phyloP scores from a whole-genome alignment of 306 rosid species.

The Inga oerstediana region DNA sequence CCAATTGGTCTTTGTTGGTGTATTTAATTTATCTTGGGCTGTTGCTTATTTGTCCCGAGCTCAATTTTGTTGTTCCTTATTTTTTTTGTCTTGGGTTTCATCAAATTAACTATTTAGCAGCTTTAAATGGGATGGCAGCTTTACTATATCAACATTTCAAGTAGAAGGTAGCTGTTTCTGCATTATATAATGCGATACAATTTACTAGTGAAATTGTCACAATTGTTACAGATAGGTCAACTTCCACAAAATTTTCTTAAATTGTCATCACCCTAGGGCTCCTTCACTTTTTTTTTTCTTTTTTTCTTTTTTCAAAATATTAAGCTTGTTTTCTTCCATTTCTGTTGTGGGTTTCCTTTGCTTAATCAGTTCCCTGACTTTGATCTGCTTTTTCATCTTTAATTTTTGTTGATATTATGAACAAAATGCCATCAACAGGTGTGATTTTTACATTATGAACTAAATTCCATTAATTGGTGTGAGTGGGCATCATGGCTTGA shows the following conservation, averaged over 20 bases:
- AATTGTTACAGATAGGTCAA: background rate
- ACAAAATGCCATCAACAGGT: conserved; percentile 15
- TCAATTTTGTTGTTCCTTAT: background rate
- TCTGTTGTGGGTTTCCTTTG: conserved; percentile 4
- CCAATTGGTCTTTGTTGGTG: conserved; percentile 16
- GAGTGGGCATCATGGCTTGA: conserved; percentile 17
- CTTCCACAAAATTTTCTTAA: conserved; percentile 1
- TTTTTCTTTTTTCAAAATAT: background rate
- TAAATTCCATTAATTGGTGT: conserved; percentile 10
- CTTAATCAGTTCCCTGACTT: conserved; percentile 7
- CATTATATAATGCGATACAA: conserved; percentile 20
- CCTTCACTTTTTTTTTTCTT: background rate
- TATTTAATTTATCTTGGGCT: background rate
- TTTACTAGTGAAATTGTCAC: conserved; percentile 18
- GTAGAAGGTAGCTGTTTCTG: background rate
- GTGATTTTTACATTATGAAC: conserved; percentile 16
- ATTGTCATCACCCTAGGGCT: background rate
- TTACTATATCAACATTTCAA: conserved; percentile 13
- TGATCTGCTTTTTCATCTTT: background rate
- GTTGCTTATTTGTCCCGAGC: background rate
- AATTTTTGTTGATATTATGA: conserved; percentile 19
- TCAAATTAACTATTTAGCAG: conserved; percentile 20
- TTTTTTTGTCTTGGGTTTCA: background rate
- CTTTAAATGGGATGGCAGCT: conserved; percentile 19
- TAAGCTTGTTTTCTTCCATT: conserved; percentile 30